A percentile compares a stretch with the other conserved stretches of the same genome.
Conservation (phyloP, 2,329 filamentous ascomycete species). For the Penicillium griseofulvum region DNA sequence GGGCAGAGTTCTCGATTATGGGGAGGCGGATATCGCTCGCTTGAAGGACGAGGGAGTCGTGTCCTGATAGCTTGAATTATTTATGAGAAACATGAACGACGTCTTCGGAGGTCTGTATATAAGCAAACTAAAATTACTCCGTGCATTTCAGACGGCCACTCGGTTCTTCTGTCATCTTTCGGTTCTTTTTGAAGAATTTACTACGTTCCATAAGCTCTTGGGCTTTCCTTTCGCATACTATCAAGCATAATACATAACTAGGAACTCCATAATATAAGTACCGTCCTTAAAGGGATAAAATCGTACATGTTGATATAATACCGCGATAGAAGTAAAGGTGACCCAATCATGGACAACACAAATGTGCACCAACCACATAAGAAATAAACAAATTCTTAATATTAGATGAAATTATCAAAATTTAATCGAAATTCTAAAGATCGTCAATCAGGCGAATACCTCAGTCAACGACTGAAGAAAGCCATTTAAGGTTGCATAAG, state of each 20-base stretch:
- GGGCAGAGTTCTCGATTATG: conserved; percentile 60
- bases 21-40: conserved; percentile 56
- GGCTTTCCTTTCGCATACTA: background rate
- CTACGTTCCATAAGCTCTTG: background rate
- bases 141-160: background rate
- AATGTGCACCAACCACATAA: background rate
- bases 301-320: too few species aligned
- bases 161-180: background rate
- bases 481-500: conserved; percentile 2
- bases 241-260: too few species aligned
- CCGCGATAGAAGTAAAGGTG: too few species aligned
- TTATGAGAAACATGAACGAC: conserved; percentile 3
- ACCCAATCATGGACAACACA: background rate
- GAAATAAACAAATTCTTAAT: background rate
- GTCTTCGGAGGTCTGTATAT: conserved; percentile 5
- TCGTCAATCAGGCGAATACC: background rate
- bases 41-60: conserved; percentile 68
- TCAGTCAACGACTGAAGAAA: background rate
- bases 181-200: background rate
- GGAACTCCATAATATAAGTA: too few species aligned
- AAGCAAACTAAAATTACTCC: background rate
- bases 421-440: too few species aligned
- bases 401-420: background rate
- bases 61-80: conserved; percentile 37
- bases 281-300: too few species aligned